A percentile compares a stretch with the other conserved stretches of the same genome.
Evolutionary conservation across 2,329 filamentous ascomycete genomes (phyloP).

Genomic region (Paraphaeosphaeria sporulosa): DNA sequence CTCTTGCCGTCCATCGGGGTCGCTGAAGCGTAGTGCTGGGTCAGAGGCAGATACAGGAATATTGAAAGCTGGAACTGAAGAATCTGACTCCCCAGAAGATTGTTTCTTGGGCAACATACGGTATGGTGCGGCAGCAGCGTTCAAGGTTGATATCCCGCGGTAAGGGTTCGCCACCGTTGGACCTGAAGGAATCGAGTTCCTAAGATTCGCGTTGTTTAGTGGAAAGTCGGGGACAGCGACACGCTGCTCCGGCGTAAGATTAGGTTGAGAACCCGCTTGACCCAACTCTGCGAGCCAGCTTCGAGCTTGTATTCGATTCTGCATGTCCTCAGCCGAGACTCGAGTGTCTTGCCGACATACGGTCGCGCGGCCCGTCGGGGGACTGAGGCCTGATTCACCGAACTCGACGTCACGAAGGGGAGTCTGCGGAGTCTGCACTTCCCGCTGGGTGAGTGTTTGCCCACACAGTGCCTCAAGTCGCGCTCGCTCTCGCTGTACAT

Average conservation of each 20-base stretch:
- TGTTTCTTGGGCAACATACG: constrained; percentile 4
- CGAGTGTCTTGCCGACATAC: background rate
- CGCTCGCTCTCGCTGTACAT: constrained; percentile 20
- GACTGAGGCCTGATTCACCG: constrained; percentile 23
- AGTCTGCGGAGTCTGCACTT: constrained; percentile 7
- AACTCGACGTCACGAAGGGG: constrained; percentile 28
- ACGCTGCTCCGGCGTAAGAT: constrained; percentile 33
- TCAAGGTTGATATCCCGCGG: constrained; percentile 24
- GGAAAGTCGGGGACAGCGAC: constrained; percentile 37
- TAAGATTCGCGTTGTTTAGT: constrained; percentile 16
- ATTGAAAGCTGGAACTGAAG: constrained; percentile 20
- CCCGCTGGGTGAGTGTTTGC: constrained; percentile 9
- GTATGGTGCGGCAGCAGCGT: constrained; percentile 29
- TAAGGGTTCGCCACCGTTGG: constrained; percentile 35
- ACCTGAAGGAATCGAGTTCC: constrained; percentile 24
- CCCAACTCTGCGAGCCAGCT: constrained; percentile 38
- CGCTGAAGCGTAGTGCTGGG: constrained; percentile 33
- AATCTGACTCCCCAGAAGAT: constrained; percentile 15
- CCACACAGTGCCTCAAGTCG: constrained; percentile 17
- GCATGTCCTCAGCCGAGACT: constrained; percentile 20
- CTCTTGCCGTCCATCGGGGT: constrained; percentile 31
- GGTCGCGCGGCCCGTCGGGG: background rate
- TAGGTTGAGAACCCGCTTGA: constrained; percentile 33
- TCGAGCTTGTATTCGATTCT: constrained; percentile 25
- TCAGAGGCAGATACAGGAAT: constrained; percentile 11